Evolutionary conservation across 2,329 filamentous ascomycete genomes (phyloP).

Genomic region (Fusarium torreyae): DNA sequence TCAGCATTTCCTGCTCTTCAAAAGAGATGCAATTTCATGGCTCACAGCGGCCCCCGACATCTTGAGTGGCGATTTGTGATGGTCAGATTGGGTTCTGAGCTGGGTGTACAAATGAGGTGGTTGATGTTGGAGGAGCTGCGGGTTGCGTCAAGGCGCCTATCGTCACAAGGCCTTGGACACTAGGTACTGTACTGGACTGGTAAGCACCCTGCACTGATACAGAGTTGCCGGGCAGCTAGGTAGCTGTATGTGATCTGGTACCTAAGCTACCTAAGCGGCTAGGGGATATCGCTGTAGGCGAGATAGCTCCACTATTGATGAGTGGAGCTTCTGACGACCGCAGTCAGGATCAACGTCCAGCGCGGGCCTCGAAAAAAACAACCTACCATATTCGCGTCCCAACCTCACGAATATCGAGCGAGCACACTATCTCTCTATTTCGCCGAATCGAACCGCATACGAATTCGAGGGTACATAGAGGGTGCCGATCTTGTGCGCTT

Average conservation of each 20-base stretch:
- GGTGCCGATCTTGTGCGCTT: neutral
- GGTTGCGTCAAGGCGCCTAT: conserved; percentile 28
- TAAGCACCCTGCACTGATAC: conserved; percentile 9
- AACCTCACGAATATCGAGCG: conserved; percentile 16
- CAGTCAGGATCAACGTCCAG: conserved; percentile 9
- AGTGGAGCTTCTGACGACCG: conserved; percentile 15
- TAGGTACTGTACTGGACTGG: conserved; percentile 5
- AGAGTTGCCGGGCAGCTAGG: conserved; percentile 39
- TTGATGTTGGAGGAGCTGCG: conserved; percentile 27
- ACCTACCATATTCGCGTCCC: conserved; percentile 30
- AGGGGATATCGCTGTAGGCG: conserved; percentile 11
- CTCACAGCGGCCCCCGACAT: conserved; percentile 56
- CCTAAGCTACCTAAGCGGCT: conserved; percentile 23
- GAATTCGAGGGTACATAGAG: neutral
- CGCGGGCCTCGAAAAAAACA: conserved; percentile 45
- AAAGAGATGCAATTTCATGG: neutral
- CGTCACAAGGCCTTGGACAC: conserved; percentile 37
- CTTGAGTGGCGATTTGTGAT: conserved; percentile 30
- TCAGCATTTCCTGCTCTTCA: conserved; percentile 29
- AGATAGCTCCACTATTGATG: conserved; percentile 7
- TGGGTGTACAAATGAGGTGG: conserved; percentile 10
- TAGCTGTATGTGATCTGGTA: too few relatives aligned
- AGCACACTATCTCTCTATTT: neutral
- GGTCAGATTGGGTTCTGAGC: conserved; percentile 3
- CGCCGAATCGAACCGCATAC: conserved; percentile 2